Conservation (phyloP, 768 basidiomycete genomes). For the Melanogaster broomeanus region DNA sequence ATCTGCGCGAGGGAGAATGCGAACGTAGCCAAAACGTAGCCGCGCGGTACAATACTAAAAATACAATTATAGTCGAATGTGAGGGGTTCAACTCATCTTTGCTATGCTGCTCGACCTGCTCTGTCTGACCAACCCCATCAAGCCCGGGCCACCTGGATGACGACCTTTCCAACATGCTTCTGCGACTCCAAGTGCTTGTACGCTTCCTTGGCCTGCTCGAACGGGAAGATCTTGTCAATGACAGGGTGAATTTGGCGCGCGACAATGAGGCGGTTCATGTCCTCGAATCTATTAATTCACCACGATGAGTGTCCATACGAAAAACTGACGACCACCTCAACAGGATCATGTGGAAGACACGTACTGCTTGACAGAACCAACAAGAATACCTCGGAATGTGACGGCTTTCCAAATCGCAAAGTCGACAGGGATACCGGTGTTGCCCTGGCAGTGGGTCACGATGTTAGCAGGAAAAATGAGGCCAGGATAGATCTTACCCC, state of each 20-base stretch:
- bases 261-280: constrained; percentile 50
- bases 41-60: too few relatives aligned
- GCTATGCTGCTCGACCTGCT: too few relatives aligned
- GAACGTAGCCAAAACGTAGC: too few relatives aligned
- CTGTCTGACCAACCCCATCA: too few relatives aligned
- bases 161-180: constrained; percentile 63
- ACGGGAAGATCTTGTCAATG: constrained; percentile 59
- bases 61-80: too few relatives aligned
- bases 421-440: constrained; percentile 32
- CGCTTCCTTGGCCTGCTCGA: constrained; percentile 53
- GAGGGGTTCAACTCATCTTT: too few relatives aligned
- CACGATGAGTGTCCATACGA: neutral
- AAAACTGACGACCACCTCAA: neutral
- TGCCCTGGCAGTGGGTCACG: constrained; percentile 15
- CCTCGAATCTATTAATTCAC: constrained; percentile 45
- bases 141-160: constrained; percentile 44
- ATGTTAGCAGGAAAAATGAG: too few relatives aligned
- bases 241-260: constrained; percentile 50
- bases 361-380: constrained; percentile 60
- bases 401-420: constrained; percentile 41
- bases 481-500: constrained; percentile 26
- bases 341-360: too few relatives aligned
- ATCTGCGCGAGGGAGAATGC: too few relatives aligned
- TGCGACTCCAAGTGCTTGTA: constrained; percentile 55
- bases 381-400: constrained; percentile 50